Evolutionary conservation across 2,329 filamentous ascomycete species (phyloP).

Genomic region (Periconia sp.): DNA sequence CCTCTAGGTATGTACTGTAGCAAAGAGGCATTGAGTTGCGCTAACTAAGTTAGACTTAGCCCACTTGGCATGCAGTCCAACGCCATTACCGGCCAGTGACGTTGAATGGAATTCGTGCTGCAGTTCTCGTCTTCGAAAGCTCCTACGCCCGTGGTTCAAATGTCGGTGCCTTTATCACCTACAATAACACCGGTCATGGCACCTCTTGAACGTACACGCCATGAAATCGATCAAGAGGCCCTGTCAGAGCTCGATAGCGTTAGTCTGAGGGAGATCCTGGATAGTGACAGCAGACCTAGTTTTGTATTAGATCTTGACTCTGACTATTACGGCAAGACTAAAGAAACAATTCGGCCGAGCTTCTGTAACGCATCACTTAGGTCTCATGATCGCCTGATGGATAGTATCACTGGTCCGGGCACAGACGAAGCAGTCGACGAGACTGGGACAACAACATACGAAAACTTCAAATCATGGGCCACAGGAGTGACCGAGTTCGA

Average conservation of each 20-base stretch:
- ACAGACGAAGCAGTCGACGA: neutral
- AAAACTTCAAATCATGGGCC: conserved; percentile 47
- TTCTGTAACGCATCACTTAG: conserved; percentile 36
- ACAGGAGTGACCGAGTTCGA: conserved; percentile 48
- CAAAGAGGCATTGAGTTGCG: no score
- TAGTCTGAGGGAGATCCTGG: conserved; percentile 30
- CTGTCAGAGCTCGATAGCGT: conserved; percentile 25
- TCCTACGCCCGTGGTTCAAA: neutral
- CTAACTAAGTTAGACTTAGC: neutral
- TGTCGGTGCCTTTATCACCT: neutral
- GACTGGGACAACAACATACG: conserved; percentile 24
- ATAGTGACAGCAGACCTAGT: conserved; percentile 34
- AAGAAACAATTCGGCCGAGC: conserved; percentile 22
- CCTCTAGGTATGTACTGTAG: no score
- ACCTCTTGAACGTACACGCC: neutral
- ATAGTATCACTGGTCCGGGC: conserved; percentile 20
- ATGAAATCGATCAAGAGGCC: conserved; percentile 15
- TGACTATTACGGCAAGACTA: conserved; percentile 17
- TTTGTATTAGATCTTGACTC: conserved; percentile 36
- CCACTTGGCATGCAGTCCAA: neutral
- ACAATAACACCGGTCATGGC: neutral
- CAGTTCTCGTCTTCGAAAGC: neutral
- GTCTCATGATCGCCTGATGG: conserved; percentile 28
- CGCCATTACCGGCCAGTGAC: neutral
- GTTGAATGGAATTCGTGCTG: neutral